Conservation (phyloP, 352 stramenopile species). For the Phytopythium vexans region DNA sequence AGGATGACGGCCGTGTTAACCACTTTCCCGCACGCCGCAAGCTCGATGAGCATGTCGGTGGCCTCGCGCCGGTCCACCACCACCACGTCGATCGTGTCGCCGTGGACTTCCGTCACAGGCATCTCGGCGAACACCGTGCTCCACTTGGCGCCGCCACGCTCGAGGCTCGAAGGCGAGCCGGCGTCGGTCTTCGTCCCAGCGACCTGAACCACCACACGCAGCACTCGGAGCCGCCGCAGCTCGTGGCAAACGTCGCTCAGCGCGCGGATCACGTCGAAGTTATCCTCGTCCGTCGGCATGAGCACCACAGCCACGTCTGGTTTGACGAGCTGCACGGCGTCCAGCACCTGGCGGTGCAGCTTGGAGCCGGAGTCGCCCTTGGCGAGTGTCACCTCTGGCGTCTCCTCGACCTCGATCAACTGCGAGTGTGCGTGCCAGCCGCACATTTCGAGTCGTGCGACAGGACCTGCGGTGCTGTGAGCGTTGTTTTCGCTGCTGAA, state of each 20-base stretch:
- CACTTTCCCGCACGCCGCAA: conserved; percentile 57
- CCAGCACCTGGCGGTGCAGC: conserved; percentile 20
- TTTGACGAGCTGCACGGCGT: conserved; percentile 24
- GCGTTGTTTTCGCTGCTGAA: conserved; percentile 14
- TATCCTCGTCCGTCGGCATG: conserved; percentile 56
- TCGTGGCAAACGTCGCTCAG: conserved; percentile 45
- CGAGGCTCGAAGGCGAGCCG: not conserved
- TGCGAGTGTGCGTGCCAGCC: conserved; percentile 56
- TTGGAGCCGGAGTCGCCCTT: not conserved
- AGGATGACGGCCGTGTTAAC: conserved; percentile 44
- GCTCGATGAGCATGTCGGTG: conserved; percentile 65
- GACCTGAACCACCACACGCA: conserved; percentile 59
- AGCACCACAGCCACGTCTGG: conserved; percentile 60
- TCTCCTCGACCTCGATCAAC: conserved; percentile 19
- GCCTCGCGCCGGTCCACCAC: conserved; percentile 58
- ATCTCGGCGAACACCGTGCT: conserved; percentile 48
- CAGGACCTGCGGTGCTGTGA: conserved; percentile 24
- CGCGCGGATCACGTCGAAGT: conserved; percentile 48
- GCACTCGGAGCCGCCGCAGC: conserved; percentile 37
- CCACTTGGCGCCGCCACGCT: conserved; percentile 21
- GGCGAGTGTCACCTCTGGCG: not conserved
- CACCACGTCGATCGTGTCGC: conserved; percentile 63
- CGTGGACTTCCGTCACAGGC: conserved; percentile 45
- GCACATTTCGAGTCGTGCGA: conserved; percentile 52
- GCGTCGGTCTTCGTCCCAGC: conserved; percentile 16